Evolutionary conservation across 768 basidiomycete genomes (phyloP).

Genomic region (Psilocybe cubensis): DNA sequence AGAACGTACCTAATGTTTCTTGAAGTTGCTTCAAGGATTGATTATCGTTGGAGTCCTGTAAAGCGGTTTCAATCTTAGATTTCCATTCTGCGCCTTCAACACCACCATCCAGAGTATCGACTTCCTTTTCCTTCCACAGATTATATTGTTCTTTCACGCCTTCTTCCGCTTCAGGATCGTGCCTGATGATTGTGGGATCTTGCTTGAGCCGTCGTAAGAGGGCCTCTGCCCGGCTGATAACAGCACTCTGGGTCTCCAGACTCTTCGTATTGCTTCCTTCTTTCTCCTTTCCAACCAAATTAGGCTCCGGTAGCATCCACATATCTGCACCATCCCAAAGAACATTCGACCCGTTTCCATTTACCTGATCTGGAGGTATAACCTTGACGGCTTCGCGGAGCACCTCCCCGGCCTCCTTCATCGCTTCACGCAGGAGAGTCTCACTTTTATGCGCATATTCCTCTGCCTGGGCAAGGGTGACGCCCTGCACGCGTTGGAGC

Average conservation of each 20-base stretch:
- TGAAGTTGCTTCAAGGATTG: constrained; percentile 53
- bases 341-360: constrained; percentile 38
- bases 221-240: constrained; percentile 77
- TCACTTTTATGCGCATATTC: constrained; percentile 84
- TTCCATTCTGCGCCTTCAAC: constrained; percentile 63
- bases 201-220: constrained; percentile 73
- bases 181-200: constrained; percentile 74
- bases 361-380: constrained; percentile 74
- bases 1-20: constrained; percentile 58
- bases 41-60: constrained; percentile 57
- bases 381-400: constrained; percentile 91
- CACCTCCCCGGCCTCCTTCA: constrained; percentile 82
- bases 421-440: constrained; percentile 61
- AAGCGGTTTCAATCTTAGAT: constrained; percentile 46
- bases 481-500: constrained; percentile 75
- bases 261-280: constrained; percentile 34
- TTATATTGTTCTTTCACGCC: constrained; percentile 55
- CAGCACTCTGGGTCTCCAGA: constrained; percentile 52
- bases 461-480: constrained; percentile 77
- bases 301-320: constrained; percentile 70
- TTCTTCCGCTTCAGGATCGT: constrained; percentile 73
- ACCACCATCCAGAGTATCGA: constrained; percentile 58
- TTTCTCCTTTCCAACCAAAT: constrained; percentile 20
- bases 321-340: constrained; percentile 89
- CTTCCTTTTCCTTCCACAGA: constrained; percentile 58